Conservation (phyloP, 1,284 basidiomycete species). For the Schizopora paradoxa region DNA sequence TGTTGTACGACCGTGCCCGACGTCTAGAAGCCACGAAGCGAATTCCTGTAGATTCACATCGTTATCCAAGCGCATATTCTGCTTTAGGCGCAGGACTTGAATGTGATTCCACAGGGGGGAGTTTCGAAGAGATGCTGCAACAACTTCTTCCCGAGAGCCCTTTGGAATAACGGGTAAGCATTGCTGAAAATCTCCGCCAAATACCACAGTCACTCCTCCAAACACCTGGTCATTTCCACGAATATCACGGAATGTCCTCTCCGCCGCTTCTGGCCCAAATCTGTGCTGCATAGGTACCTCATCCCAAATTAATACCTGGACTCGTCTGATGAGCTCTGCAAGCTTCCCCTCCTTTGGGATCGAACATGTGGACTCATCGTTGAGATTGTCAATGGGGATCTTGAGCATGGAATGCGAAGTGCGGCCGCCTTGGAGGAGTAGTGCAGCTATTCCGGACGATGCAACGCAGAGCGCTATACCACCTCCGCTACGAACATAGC, state of each 20-base stretch:
- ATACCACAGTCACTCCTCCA: conserved; percentile 35
- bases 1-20: conserved; percentile 26
- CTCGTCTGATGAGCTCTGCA: conserved; percentile 26
- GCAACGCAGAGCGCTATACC: conserved; percentile 39
- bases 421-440: conserved; percentile 35
- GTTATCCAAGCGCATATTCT: conserved; percentile 29
- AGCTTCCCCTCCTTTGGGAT: conserved; percentile 26
- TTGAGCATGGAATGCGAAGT: conserved; percentile 41
- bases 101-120: conserved; percentile 28
- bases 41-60: conserved; percentile 22
- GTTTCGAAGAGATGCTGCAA: conserved; percentile 25
- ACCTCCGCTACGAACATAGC: conserved; percentile 23
- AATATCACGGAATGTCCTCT: conserved; percentile 29
- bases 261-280: conserved; percentile 30
- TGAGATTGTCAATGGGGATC: conserved; percentile 34
- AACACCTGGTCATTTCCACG: conserved; percentile 26
- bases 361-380: conserved; percentile 28
- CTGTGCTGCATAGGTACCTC: conserved; percentile 34
- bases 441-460: conserved; percentile 41
- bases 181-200: conserved; percentile 40
- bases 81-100: conserved; percentile 21
- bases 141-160: conserved; percentile 27
- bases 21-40: conserved; percentile 29
- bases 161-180: conserved; percentile 35
- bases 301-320: conserved; percentile 36